Conservation (phyloP, 2,329 filamentous ascomycete species). For the Nannizziopsis arthrosporioides region DNA sequence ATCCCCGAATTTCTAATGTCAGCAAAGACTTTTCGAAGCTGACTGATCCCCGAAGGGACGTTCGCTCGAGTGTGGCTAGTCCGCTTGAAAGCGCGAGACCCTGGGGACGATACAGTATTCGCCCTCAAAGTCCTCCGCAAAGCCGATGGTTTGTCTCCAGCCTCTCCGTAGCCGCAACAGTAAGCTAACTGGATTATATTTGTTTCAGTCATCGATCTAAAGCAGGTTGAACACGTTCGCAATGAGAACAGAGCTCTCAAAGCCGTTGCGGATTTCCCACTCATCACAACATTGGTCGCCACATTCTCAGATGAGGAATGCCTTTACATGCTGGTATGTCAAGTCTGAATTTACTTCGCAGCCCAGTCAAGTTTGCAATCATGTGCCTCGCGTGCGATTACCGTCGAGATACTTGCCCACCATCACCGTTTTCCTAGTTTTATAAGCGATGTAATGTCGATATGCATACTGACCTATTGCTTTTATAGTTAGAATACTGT, state of each 20-base stretch:
- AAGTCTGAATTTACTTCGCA: not conserved
- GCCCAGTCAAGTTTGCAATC: not conserved
- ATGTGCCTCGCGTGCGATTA: not conserved
- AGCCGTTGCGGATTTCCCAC: constrained; percentile 52
- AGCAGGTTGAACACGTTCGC: constrained; percentile 57
- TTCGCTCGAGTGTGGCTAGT: constrained; percentile 43
- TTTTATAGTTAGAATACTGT: constrained; percentile 49
- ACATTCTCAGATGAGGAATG: constrained; percentile 53
- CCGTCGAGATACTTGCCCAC: not conserved
- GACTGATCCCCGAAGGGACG: constrained; percentile 30
- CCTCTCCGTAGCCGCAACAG: not conserved
- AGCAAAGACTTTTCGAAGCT: not conserved
- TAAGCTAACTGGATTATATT: not conserved
- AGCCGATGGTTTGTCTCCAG: constrained; percentile 33
- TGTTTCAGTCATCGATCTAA: constrained; percentile 43
- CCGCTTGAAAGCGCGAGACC: constrained; percentile 29
- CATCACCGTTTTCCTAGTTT: not conserved
- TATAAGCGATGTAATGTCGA: constrained; percentile 3
- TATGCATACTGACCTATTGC: constrained; percentile 15
- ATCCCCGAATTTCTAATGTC: not conserved
- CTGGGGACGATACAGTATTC: constrained; percentile 33
- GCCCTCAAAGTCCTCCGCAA: constrained; percentile 42
- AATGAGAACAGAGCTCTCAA: constrained; percentile 55
- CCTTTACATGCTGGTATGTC: constrained; percentile 42
- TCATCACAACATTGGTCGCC: constrained; percentile 53